Evolutionary conservation across 108 stramenopile genomes (phyloP).

Genomic region (Skeletonema menzelii): DNA sequence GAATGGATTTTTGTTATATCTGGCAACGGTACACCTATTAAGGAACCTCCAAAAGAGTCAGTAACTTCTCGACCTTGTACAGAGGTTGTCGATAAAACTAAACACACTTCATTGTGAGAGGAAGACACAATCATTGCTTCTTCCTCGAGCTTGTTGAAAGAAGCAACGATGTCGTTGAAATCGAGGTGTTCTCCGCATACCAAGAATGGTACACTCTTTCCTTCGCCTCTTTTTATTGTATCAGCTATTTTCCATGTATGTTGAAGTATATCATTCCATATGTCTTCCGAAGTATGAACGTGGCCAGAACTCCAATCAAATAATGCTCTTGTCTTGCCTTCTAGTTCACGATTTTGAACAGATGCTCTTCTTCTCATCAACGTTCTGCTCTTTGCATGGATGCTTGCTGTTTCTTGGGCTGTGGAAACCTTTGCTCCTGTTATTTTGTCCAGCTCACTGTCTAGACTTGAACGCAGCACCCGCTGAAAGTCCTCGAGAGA

Average conservation of each 20-base stretch:
- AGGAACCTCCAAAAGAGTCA: background rate
- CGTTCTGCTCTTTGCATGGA: background rate
- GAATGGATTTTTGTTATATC: conserved; percentile 41
- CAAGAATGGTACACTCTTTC: conserved; percentile 28
- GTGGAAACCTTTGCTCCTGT: background rate
- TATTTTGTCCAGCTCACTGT: conserved; percentile 39
- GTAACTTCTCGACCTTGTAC: background rate
- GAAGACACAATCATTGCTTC: conserved; percentile 20
- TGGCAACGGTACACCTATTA: conserved; percentile 25
- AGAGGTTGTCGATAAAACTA: conserved; percentile 17
- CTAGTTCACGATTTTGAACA: conserved; percentile 27
- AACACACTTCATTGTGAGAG: conserved; percentile 26
- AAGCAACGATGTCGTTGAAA: conserved; percentile 19
- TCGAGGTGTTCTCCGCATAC: conserved; percentile 19
- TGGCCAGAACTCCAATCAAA: background rate
- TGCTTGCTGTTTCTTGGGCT: background rate
- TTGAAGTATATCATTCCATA: conserved; percentile 28
- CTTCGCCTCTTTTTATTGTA: conserved; percentile 10
- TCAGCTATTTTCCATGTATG: conserved; percentile 29
- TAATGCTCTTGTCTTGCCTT: background rate
- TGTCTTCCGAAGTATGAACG: conserved; percentile 6
- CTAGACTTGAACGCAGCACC: conserved; percentile 38
- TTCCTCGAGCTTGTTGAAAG: conserved; percentile 29
- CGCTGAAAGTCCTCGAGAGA: conserved; percentile 27
- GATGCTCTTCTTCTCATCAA: conserved; percentile 8